Percentiles rank a stretch among this genome's conserved stretches.
Evolutionary conservation across 352 stramenopile species (phyloP).

Genomic region (Globisporangium echinulatum): DNA sequence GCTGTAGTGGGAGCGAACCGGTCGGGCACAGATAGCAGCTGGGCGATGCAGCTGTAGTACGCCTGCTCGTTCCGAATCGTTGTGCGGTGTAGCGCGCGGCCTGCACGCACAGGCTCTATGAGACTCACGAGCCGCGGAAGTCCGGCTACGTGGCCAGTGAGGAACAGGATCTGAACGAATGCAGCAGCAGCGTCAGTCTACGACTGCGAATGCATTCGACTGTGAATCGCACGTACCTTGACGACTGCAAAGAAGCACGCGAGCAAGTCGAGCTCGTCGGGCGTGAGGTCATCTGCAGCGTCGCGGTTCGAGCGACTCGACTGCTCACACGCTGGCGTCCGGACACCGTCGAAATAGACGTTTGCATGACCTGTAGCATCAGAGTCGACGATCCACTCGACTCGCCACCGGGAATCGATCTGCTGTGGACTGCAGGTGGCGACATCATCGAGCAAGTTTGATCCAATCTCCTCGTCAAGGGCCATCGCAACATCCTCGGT

Average conservation of each 20-base stretch:
- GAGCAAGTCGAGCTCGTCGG: slow-evolving; percentile 65
- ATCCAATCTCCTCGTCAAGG: slow-evolving; percentile 17
- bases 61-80: slow-evolving; percentile 82
- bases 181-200: background rate
- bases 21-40: slow-evolving; percentile 59
- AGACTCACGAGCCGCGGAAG: slow-evolving; percentile 47
- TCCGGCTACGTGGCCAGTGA: slow-evolving; percentile 41
- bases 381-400: slow-evolving; percentile 20
- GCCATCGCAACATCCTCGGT: slow-evolving; percentile 24
- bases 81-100: slow-evolving; percentile 66
- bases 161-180: slow-evolving; percentile 51
- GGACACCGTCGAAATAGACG: slow-evolving; percentile 12
- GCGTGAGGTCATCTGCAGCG: background rate
- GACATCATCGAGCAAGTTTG: no score
- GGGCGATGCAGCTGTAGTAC: slow-evolving; percentile 85
- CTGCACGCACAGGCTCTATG: slow-evolving; percentile 60
- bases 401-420: slow-evolving; percentile 8
- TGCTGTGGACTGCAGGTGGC: background rate
- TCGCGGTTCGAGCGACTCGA: background rate
- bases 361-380: slow-evolving; percentile 15
- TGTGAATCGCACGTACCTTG: slow-evolving; percentile 30
- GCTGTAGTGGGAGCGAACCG: slow-evolving; percentile 7
- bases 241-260: slow-evolving; percentile 74
- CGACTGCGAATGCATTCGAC: background rate
- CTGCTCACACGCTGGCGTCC: no score